Evolutionary conservation across 202 grass and related monocot species (phyloP).

Genomic region (Zoysia matrella): DNA sequence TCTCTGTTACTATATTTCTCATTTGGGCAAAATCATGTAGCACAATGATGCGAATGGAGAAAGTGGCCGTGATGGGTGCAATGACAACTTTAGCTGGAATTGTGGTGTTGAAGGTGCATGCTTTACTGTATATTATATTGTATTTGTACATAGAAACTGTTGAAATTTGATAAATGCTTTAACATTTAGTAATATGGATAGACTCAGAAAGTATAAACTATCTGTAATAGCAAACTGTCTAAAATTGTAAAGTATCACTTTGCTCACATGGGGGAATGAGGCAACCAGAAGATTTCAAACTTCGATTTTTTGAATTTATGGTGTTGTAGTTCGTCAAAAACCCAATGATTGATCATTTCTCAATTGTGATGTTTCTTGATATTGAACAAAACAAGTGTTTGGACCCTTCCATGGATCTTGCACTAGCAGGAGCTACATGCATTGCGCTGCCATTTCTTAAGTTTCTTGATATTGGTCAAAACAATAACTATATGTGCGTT

Average conservation of each 20-base stretch:
- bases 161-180: conserved; percentile 11
- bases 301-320: conserved; percentile 26
- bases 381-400: too few relatives aligned
- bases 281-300: background rate
- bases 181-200: conserved; percentile 1
- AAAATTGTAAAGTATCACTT: background rate
- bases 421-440: too few relatives aligned
- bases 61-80: conserved; percentile 81
- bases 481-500: conserved; percentile 4
- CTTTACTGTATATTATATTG: conserved; percentile 21
- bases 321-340: conserved; percentile 37
- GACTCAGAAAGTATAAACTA: background rate
- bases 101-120: conserved; percentile 94
- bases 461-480: background rate
- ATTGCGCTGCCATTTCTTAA: background rate
- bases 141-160: conserved; percentile 21
- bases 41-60: conserved; percentile 98
- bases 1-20: conserved; percentile 35
- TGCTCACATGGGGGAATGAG: background rate
- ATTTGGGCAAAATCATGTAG: conserved; percentile 60
- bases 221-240: background rate
- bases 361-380: too few relatives aligned
- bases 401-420: too few relatives aligned
- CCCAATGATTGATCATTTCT: background rate
- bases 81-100: conserved; percentile 98